Base-by-base conservation (phyloP, 179 eudicot genomes). In the Corrigiola litoralis region DNA sequence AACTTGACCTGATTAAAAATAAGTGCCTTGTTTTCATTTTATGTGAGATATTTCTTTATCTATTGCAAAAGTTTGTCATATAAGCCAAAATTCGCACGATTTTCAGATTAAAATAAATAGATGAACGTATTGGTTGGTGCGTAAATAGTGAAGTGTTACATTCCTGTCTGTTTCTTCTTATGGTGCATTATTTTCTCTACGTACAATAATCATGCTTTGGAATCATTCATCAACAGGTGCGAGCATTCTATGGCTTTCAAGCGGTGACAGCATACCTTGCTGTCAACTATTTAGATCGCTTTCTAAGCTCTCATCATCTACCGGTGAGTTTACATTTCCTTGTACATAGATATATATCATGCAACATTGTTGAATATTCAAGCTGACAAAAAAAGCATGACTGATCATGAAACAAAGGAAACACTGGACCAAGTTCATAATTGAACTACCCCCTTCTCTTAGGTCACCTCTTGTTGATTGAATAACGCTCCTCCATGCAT, bases 181-280 rank as follows among this genome's bases (percentile, higher is more conserved):
- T n/a, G n/a, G n/a, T n/a, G n/a, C n/a, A n/a, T n/a, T n/a, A n/a
- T 1, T 37, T 0, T 34, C 21, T 18, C 32, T 27, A 27, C 27
- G 28, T 52, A 20, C 29, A 11, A 4, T 36, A 25, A 10, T 45
- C 9, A 28, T 62, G 4, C n/a, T 23, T 40, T 27, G 1, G 17
- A 12, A 34, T 3, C 34, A 5, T 29, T 24, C 58, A 10, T n/a
- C 58, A 56, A 72, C 81, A 90, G 97, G 95, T 82, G 33, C 81
- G 79, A 38, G 66, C 80, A 61, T 75, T 73, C 66, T 84, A 82
- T 66, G 88, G 95, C 14, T 92, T 92, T 61, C 81, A 83, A 61
- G 84, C 96, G 8, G 51, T 77, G 73, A 92, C 98, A 68, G 95
- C 89, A 71, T 89, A 87, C 65, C 95, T 92, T 42, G 70, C 97